A percentile compares a stretch with the other conserved stretches of the same genome.
These are phyloP conservation scores for Tetrapisispora namnaoensis DNA, from an alignment of 805 yeast genomes.

Conservation along the genomic window DNA sequence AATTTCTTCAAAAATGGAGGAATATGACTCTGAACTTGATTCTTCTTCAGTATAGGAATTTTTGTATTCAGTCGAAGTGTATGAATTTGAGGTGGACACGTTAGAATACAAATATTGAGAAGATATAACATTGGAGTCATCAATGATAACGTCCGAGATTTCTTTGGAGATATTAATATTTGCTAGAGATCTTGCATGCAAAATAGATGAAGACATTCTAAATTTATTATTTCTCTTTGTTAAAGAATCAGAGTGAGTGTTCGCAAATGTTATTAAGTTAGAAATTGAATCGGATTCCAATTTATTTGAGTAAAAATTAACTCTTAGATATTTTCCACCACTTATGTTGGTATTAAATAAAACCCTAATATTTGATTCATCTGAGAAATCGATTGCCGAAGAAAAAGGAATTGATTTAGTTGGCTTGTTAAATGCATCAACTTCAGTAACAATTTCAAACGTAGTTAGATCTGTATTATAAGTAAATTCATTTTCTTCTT, in stretches of 20 bases:
- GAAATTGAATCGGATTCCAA: slow-evolving; percentile 8
- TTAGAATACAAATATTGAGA: neutral
- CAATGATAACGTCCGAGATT: neutral
- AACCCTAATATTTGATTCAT: slow-evolving; percentile 12
- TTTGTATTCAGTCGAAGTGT: neutral
- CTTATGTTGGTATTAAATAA: slow-evolving; percentile 16
- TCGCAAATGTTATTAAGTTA: slow-evolving; percentile 9
- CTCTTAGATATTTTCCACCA: slow-evolving; percentile 24
- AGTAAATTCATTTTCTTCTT: slow-evolving; percentile 8
- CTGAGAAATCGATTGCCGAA: slow-evolving; percentile 19
- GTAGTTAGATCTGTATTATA: slow-evolving; percentile 14
- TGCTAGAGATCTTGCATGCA: slow-evolving; percentile 4
- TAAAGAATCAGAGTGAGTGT: slow-evolving; percentile 4
- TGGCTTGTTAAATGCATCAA: slow-evolving; percentile 22
- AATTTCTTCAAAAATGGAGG: neutral
- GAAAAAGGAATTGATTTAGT: slow-evolving; percentile 15
- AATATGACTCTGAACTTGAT: neutral
- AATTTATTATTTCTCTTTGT: slow-evolving; percentile 2
- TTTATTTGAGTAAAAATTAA: slow-evolving; percentile 16
- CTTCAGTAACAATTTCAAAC: slow-evolving; percentile 17
- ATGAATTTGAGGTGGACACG: neutral
- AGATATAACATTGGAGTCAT: neutral
- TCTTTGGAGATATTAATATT: slow-evolving; percentile 5
- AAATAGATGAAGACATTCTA: slow-evolving; percentile 5
- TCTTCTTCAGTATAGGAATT: neutral